Evolutionary conservation across 306 rosid species (phyloP), one percentile per base, ranked within the genome.

Genomic region (Cicer chorassanicum): DNA sequence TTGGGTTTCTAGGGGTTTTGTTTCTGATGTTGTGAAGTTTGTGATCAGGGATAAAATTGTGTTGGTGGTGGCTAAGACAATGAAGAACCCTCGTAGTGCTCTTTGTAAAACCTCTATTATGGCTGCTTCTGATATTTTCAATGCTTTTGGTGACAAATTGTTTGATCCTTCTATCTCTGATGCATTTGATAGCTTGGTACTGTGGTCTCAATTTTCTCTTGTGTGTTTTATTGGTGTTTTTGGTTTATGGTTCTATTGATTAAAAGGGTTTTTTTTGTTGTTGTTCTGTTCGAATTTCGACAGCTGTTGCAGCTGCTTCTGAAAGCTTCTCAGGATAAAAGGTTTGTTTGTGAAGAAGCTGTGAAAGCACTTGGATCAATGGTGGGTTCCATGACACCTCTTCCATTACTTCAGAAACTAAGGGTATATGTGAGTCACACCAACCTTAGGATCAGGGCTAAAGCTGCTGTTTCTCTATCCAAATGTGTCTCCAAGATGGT

Each of bases 71-170:
- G 85, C 87, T 9, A 94, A 90, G 86, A 80, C 95, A 15, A 90
- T 94, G 97, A 94, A 86, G 82, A 94, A 92, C 68, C 98, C 98
- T 16, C 86, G 97, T 48, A 94, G 98, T 78, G 97, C 98, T 73
- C 46, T 94, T 18, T 80, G 86, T 87, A 94, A 94, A 85, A 94
- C 98, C 73, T 92, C 97, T n/a, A 88, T 94, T 43, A 91, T 94
- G 98, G 90, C 97, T 50, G 83, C 97, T 18, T 82, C 90, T 49
- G 98, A 91, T 73, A 76, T 94, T 76, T 90, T 94, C 84, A 82
- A 56, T 1, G 84, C 94, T 24, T 94, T 82, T 72, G 95, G 97
- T 21, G 91, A 94, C 76, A 88, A 78, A 18, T 81, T 94, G 76
- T 83, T 91, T 8, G 91, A 91, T 11, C 72, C 94, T 1, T 74